phyloP scores from a whole-genome alignment of 768 basidiomycete species.

The Peribolospora kevripleyi region DNA sequence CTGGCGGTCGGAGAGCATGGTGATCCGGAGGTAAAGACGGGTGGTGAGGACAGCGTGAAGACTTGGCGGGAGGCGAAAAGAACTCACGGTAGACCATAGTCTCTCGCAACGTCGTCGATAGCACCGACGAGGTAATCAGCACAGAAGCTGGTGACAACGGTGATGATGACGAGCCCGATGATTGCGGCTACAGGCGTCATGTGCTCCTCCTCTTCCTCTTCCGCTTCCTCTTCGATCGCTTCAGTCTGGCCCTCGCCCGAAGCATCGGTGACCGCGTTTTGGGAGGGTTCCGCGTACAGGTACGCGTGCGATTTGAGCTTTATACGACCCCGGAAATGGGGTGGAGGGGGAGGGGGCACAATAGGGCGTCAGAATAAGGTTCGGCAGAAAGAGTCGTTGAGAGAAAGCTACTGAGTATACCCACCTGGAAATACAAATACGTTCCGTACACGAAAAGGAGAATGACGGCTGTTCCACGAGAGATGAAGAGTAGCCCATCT shows the following conservation, averaged over 20 bases:
- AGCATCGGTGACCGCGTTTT: too few species aligned
- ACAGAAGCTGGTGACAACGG: constrained; percentile 62
- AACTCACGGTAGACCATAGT: constrained; percentile 40
- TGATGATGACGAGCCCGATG: constrained; percentile 42
- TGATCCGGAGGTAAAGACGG: neutral
- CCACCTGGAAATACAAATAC: constrained; percentile 9
- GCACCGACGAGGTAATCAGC: constrained; percentile 75
- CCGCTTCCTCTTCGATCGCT: constrained; percentile 23
- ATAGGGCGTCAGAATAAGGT: neutral
- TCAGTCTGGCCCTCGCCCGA: constrained; percentile 18
- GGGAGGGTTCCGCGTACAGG: constrained; percentile 25
- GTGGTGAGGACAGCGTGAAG: neutral
- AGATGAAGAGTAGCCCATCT: constrained; percentile 36
- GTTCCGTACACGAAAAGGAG: constrained; percentile 44
- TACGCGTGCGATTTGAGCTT: constrained; percentile 48
- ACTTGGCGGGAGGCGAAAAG: neutral
- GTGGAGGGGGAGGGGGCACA: neutral
- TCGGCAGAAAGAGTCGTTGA: neutral
- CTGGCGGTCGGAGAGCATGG: neutral
- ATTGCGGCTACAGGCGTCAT: constrained; percentile 49
- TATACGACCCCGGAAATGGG: constrained; percentile 36
- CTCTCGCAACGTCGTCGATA: constrained; percentile 67
- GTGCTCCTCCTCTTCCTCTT: constrained; percentile 25
- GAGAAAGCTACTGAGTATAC: too few species aligned
- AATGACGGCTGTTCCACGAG: constrained; percentile 48